Base-by-base conservation (phyloP, 2,329 filamentous ascomycete genomes). In the Graphilbum sp. region DNA sequence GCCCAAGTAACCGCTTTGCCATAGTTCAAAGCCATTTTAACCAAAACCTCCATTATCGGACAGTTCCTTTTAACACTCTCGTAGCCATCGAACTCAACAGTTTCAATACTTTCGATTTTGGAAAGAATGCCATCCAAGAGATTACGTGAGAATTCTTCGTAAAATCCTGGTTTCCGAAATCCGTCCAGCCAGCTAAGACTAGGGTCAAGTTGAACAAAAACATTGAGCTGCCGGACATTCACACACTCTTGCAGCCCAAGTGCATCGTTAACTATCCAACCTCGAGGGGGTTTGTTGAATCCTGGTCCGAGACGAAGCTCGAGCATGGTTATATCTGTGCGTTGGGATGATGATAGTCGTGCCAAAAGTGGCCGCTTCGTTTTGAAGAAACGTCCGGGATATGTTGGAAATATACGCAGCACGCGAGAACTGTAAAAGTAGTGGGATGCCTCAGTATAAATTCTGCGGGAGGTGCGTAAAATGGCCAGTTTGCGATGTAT, bases 141-240 rank as follows among this genome's bases (percentile, higher is more conserved):
- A 2, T 60, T 57, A 11, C 65, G 59, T 20, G 69, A 75, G 49
- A 85, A 86, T 5, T 54, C 55, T 42, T 83, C 80, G 50, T 83
- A 87, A 45, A 80, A 84, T 2, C 75, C 71, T 20, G 76, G 67
- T 20, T 68, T 66, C 13, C 78, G 67, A 48, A 79, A 86, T 0
- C 78, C 79, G 39, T 71, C 69, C 48, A 82, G 84, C 17, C 74
- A 59, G 21, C 63, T 65, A 47, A 79, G 68, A 37, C 74, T 79
- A 0, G 81, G 79, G 49, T 87, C 81, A 45, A 69, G 71, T 53
- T 86, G 74, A 19, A 85, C 71, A 49, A 81, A 81, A 11, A 87
- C 67, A 20, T 66, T 71, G 35, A 87, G 53, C 13, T 61, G 62
- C 23, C 67, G 63, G 17, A 80, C 67, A 35, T 64, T 71, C 40